A percentile compares a stretch with the other conserved stretches of the same genome.
phyloP scores from a whole-genome alignment of 2,329 filamentous ascomycete species.

The Ophiognomonia clavigignenti-juglandacearum region DNA sequence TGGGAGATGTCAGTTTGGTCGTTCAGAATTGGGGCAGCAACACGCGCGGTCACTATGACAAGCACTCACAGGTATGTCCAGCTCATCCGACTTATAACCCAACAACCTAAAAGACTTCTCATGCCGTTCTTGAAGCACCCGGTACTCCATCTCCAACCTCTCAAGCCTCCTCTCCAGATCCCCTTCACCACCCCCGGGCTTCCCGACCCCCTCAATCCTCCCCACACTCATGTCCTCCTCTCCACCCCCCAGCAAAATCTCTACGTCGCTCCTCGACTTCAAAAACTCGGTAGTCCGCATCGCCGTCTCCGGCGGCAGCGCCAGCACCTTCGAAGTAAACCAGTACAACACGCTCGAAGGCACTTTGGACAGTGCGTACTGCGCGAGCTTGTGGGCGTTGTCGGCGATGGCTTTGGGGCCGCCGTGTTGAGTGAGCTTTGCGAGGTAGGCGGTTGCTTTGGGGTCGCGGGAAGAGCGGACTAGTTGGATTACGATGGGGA shows the following conservation, averaged over 20 bases:
- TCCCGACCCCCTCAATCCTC: too few species aligned
- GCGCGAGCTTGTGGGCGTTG: slow-evolving; percentile 11
- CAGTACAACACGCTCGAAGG: slow-evolving; percentile 13
- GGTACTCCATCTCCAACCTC: slow-evolving; percentile 11
- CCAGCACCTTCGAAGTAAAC: slow-evolving; percentile 12
- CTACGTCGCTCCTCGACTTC: slow-evolving; percentile 9
- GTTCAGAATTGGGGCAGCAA: not conserved
- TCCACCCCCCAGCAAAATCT: not conserved
- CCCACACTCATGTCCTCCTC: too few species aligned
- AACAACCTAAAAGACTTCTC: slow-evolving; percentile 3
- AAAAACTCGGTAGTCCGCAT: slow-evolving; percentile 12
- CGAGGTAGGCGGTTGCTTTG: slow-evolving; percentile 2
- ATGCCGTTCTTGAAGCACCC: slow-evolving; percentile 9
- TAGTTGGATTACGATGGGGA: slow-evolving; percentile 12
- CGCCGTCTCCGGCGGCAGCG: slow-evolving; percentile 7
- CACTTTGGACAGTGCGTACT: slow-evolving; percentile 11
- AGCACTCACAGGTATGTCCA: not conserved
- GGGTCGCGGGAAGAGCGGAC: slow-evolving; percentile 7
- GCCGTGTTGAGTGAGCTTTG: not conserved
- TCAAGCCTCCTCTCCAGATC: slow-evolving; percentile 14
- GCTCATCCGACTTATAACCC: not conserved
- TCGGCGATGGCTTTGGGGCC: slow-evolving; percentile 9
- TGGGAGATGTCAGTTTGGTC: not conserved
- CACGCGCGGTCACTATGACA: not conserved
- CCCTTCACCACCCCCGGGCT: too few species aligned